Percentiles rank a stretch among this genome's conserved stretches.
Conservation (phyloP, 495 filamentous ascomycete species). For the Beverwykella pulmonaria region DNA sequence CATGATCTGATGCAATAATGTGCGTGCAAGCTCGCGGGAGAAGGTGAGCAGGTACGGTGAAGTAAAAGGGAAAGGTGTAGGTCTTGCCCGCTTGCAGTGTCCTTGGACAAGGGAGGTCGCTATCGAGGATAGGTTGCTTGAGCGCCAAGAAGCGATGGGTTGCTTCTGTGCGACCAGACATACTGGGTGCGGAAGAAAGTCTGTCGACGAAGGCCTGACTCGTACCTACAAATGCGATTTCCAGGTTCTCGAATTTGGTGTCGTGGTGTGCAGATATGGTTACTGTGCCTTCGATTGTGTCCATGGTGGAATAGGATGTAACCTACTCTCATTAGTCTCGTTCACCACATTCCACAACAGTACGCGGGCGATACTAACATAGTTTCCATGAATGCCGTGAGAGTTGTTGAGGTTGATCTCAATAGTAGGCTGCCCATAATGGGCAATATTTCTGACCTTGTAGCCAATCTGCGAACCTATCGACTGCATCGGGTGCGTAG, state of each 20-base stretch:
- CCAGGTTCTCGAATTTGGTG: slow-evolving; percentile 74
- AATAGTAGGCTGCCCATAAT: slow-evolving; percentile 38
- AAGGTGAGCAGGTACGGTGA: slow-evolving; percentile 78
- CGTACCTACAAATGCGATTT: slow-evolving; percentile 72
- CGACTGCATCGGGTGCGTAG: slow-evolving; percentile 16
- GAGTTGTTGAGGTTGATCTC: slow-evolving; percentile 45
- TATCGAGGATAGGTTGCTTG: slow-evolving; percentile 72
- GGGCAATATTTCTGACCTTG: slow-evolving; percentile 35
- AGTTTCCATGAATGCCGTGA: slow-evolving; percentile 42
- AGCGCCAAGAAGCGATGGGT: slow-evolving; percentile 75
- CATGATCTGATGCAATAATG: slow-evolving; percentile 54
- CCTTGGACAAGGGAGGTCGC: slow-evolving; percentile 68
- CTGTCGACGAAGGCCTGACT: slow-evolving; percentile 58
- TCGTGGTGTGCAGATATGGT: slow-evolving; percentile 64
- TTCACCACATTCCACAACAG: no score
- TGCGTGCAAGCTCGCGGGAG: slow-evolving; percentile 64
- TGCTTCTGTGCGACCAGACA: slow-evolving; percentile 56
- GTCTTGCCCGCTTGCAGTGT: slow-evolving; percentile 66
- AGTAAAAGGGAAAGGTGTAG: slow-evolving; percentile 82
- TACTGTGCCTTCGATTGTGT: slow-evolving; percentile 62
- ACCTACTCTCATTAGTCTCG: no score
- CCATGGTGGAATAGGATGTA: slow-evolving; percentile 61
- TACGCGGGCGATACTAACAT: slow-evolving; percentile 37
- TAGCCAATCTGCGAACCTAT: slow-evolving; percentile 34
- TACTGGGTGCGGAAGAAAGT: slow-evolving; percentile 49